phyloP scores from a whole-genome alignment of 163 green algal species.

The Picocystis sp. region DNA sequence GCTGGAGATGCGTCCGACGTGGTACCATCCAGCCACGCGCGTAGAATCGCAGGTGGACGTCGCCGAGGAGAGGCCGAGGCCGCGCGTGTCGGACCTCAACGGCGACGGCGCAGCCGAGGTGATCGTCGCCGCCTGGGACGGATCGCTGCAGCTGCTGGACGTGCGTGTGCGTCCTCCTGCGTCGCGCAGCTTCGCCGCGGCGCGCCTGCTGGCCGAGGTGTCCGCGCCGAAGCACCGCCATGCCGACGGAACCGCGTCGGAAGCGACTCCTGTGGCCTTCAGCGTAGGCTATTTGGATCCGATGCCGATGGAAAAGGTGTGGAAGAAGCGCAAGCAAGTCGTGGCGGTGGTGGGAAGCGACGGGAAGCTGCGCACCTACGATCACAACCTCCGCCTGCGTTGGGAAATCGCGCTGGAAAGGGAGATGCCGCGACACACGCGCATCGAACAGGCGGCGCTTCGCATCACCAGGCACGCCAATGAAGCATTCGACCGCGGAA shows the following conservation, averaged over 20 bases:
- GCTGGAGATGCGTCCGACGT: slow-evolving; percentile 61
- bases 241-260: too few species aligned
- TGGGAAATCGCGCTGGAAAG: slow-evolving; percentile 43
- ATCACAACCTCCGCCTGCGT: slow-evolving; percentile 84
- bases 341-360: slow-evolving; percentile 59
- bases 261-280: slow-evolving; percentile 38
- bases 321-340: slow-evolving; percentile 48
- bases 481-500: slow-evolving; percentile 39
- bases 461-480: slow-evolving; percentile 51
- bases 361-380: slow-evolving; percentile 61
- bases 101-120: slow-evolving; percentile 69
- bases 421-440: slow-evolving; percentile 34
- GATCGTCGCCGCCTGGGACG: slow-evolving; percentile 40
- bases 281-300: slow-evolving; percentile 61
- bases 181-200: slow-evolving; percentile 45
- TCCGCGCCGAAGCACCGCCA: slow-evolving; percentile 20
- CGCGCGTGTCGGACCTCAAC: slow-evolving; percentile 63
- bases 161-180: slow-evolving; percentile 4
- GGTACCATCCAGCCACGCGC: slow-evolving; percentile 21
- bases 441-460: slow-evolving; percentile 55
- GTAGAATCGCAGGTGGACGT: neutral
- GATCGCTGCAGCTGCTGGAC: slow-evolving; percentile 34
- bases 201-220: slow-evolving; percentile 26
- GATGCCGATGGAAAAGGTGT: slow-evolving; percentile 35
- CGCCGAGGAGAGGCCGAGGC: neutral